These are phyloP conservation scores for Talaromyces sp. DNA, from an alignment of 2,329 filamentous ascomycete genomes.

Conservation along the genomic window DNA sequence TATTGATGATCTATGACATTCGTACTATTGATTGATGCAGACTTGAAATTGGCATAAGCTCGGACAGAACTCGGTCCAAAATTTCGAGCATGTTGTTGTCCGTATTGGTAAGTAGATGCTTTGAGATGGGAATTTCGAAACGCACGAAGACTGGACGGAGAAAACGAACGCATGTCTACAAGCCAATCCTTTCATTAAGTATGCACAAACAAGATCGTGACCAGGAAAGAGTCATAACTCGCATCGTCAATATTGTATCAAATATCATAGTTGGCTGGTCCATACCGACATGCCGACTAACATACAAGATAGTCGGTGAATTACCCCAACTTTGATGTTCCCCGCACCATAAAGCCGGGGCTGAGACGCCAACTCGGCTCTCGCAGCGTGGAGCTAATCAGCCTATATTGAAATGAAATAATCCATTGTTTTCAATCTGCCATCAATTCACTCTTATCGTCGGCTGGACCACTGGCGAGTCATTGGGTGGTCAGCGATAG, in stretches of 20 bases:
- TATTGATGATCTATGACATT: slow-evolving; percentile 22
- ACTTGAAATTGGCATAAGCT: background rate
- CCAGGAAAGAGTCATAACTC: background rate
- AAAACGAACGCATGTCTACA: background rate
- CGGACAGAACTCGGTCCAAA: background rate
- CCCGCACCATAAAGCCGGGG: slow-evolving; percentile 7
- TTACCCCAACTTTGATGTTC: background rate
- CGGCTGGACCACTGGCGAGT: too few relatives aligned
- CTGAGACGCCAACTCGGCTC: background rate
- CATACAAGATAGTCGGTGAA: background rate
- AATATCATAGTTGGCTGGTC: background rate
- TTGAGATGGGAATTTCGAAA: background rate
- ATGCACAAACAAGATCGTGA: background rate
- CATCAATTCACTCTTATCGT: too few relatives aligned
- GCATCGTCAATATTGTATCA: background rate
- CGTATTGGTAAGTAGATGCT: background rate
- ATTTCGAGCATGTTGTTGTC: background rate
- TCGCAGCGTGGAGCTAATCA: too few relatives aligned
- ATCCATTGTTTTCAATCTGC: too few relatives aligned
- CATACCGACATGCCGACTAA: background rate
- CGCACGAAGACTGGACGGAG: background rate
- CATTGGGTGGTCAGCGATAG: too few relatives aligned
- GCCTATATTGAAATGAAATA: too few relatives aligned
- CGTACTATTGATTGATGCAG: background rate
- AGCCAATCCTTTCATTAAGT: background rate